Percentiles rank a stretch among this genome's conserved stretches.
Evolutionary conservation across 2,329 filamentous ascomycete genomes (phyloP).

Genomic region (Colletotrichum spinosum): DNA sequence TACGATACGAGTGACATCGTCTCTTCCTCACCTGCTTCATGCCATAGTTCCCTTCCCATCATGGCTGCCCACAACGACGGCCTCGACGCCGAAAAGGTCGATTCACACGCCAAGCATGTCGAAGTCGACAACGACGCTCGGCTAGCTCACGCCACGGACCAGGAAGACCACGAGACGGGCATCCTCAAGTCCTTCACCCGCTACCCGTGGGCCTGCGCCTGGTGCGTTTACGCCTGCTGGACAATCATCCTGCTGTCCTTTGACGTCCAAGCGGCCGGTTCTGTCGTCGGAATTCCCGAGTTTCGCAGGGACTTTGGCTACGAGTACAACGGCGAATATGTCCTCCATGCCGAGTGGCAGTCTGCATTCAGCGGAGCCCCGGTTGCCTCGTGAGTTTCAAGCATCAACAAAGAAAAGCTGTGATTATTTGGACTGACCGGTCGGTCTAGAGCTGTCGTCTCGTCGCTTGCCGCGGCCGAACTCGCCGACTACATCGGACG

Average conservation of each 20-base stretch:
- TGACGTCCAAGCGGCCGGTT: slow-evolving; percentile 54
- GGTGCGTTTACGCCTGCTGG: slow-evolving; percentile 55
- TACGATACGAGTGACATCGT: background rate
- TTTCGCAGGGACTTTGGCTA: slow-evolving; percentile 59
- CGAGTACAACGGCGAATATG: slow-evolving; percentile 49
- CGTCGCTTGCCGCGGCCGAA: slow-evolving; percentile 45
- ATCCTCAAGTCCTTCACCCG: slow-evolving; percentile 41
- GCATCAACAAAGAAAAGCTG: background rate
- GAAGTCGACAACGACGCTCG: slow-evolving; percentile 17
- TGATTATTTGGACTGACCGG: background rate
- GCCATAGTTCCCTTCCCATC: background rate
- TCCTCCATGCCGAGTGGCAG: slow-evolving; percentile 57
- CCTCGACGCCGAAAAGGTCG: slow-evolving; percentile 23
- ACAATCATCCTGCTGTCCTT: slow-evolving; percentile 52
- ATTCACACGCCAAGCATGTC: slow-evolving; percentile 23
- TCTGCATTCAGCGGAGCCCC: slow-evolving; percentile 55
- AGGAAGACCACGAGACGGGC: slow-evolving; percentile 44
- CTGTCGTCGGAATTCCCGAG: slow-evolving; percentile 55
- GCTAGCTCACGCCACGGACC: slow-evolving; percentile 25
- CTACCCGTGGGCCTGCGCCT: slow-evolving; percentile 44
- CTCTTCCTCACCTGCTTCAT: background rate
- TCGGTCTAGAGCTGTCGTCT: slow-evolving; percentile 41
- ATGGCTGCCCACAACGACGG: slow-evolving; percentile 14
- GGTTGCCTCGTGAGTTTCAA: slow-evolving; percentile 47
- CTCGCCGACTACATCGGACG: slow-evolving; percentile 50